Evolutionary conservation across 306 rosid species (phyloP), one percentile per base, ranked within the genome.

Genomic region (Trichosanthes cucumerina): DNA sequence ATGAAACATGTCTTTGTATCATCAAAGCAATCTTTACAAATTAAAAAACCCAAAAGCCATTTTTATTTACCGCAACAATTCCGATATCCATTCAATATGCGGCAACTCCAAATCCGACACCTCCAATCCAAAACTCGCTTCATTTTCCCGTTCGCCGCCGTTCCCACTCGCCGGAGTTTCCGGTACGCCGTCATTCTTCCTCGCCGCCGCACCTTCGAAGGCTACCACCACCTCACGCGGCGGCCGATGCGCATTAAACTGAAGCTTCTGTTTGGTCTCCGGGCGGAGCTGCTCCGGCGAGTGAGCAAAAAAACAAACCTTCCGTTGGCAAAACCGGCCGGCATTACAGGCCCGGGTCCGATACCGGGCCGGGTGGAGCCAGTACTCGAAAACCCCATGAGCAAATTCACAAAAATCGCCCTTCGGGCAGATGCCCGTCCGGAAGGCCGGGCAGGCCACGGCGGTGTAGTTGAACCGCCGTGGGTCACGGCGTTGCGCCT

Each of bases 281-380:
- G 85, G 75, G 31, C 89, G 85, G 23, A 88, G 83, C 78, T 88
- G 78, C 15, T 82, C 83, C 6, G 83, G 81, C 24, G 85, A 52
- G 79, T 88, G 91, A 0, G 91, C 91, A 52, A 88, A 88, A 79
- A 88, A 88, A 36, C 91, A 88, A 3, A 88, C 89, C 77, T 84
- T 88, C 23, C 89, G 83, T 18, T 56, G 77, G 80, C 91, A 88
- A 26, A 31, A 31, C 19, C 33, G 60, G 13, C 90, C 90, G 6
- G 86, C 84, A 71, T 84, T 87, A 81, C 90, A 87, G 0, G 80
- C 79, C 36, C 88, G 90, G 10, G 90, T 87, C 23, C 90, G 86
- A 78, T 87, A 87, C 60, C 86, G 79, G 12, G 78, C 60, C 5
- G 91, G 91, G 79, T 88, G 91, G 12, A 88, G 87, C 91, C 91